Conservation (phyloP, 1,284 basidiomycete genomes). For the Amylostereum areolatum region DNA sequence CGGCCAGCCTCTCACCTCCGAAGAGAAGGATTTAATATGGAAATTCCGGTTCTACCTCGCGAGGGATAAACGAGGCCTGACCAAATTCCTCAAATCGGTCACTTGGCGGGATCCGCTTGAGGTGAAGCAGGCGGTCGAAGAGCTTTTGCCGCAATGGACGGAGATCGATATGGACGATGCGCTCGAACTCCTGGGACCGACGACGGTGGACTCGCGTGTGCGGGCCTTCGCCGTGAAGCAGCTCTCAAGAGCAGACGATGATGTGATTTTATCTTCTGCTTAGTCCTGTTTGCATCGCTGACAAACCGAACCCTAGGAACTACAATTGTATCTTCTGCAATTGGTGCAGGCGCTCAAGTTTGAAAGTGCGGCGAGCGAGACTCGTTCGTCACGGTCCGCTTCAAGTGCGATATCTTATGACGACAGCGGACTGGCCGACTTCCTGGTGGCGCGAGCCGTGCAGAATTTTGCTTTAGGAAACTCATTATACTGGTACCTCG, state of each 20-base stretch:
- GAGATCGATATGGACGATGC: slow-evolving; percentile 97
- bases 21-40: slow-evolving; percentile 97
- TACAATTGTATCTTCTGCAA: slow-evolving; percentile 90
- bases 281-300: background rate
- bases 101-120: slow-evolving; percentile 96
- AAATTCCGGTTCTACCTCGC: slow-evolving; percentile 97
- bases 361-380: slow-evolving; percentile 72
- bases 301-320: slow-evolving; percentile 51
- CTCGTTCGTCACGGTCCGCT: slow-evolving; percentile 59
- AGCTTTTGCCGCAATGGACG: slow-evolving; percentile 93
- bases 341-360: slow-evolving; percentile 98
- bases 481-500: slow-evolving; percentile 94
- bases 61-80: slow-evolving; percentile 85
- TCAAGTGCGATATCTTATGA: slow-evolving; percentile 72
- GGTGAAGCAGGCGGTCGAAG: slow-evolving; percentile 96
- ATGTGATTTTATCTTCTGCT: slow-evolving; percentile 45
- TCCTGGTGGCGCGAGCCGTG: slow-evolving; percentile 84
- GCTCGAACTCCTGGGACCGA: slow-evolving; percentile 88
- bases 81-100: slow-evolving; percentile 97
- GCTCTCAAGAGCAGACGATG: slow-evolving; percentile 88
- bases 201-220: slow-evolving; percentile 87
- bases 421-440: slow-evolving; percentile 84
- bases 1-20: slow-evolving; percentile 79
- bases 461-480: slow-evolving; percentile 84
- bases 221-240: slow-evolving; percentile 92